Evolutionary conservation across 495 filamentous ascomycete species (phyloP), one percentile per base, ranked within the genome.

Genomic region (Massariosphaeria phaeospora): DNA sequence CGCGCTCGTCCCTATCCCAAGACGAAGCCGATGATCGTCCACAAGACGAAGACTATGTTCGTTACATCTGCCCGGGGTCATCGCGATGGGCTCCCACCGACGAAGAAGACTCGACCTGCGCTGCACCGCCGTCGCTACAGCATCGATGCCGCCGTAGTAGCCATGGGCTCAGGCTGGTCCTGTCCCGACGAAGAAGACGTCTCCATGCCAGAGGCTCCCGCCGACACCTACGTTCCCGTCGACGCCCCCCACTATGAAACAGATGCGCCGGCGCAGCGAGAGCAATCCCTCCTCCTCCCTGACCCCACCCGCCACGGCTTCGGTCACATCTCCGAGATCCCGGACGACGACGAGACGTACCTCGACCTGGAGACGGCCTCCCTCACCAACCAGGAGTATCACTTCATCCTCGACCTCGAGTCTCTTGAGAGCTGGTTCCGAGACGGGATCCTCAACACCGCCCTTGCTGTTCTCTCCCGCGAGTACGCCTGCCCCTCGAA

Each of bases 61-160:
- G 35, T 43, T 11, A 34, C 27, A 1, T 20, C 42, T 17, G 15
- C 30, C 3, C 51, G 51, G 5, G 51, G 51, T 2, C 20, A 20
- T 21, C 23, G 18, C 3, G 25, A 31, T n/a, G 51, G 33, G n/a
- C 17, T 29, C 13, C 20, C 31, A 26, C 42, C 51, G 1, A 55
- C 31, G 13, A 29, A 18, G 25, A 41, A 20, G 15, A 47, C 40
- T 4, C 23, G 29, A 1, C 42, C 40, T 21, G 1, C 21, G n/a
- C 50, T 55, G 7, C 17, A 30, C 2, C n/a, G 45, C 11, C 51
- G 51, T 21, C 51, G 51, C 2, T 46, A 55, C 41, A 55, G 30
- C 31, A 34, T 55, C 15, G 51, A 55, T n/a, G n/a, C n/a, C n/a
- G n/a, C n/a, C n/a, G 33, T 48, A 25, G 2, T 24, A 7, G 25